Evolutionary conservation across 108 stramenopile genomes (phyloP).

Genomic region (Thalassiosira profunda): DNA sequence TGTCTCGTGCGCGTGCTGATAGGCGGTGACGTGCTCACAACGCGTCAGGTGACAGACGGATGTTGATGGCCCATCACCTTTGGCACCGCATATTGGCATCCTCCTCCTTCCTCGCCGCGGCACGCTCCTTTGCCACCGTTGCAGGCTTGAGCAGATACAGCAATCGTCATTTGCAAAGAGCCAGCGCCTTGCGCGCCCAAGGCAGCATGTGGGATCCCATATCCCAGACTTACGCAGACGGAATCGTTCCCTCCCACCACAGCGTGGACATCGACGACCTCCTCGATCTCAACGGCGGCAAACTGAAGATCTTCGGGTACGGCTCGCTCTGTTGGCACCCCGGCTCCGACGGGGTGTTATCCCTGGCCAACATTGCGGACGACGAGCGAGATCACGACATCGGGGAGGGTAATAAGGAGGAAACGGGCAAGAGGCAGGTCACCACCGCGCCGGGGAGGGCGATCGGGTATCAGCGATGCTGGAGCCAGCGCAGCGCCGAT

Average conservation of each 20-base stretch:
- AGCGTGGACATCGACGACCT: conserved; percentile 40
- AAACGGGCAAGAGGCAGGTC: conserved; percentile 19
- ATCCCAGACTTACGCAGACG: conserved; percentile 74
- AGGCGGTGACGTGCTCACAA: no score
- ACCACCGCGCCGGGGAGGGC: conserved; percentile 43
- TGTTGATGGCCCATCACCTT: no score
- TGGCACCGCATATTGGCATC: no score
- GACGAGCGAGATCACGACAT: conserved; percentile 28
- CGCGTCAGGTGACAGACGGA: no score
- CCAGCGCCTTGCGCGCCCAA: no score
- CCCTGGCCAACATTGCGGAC: conserved; percentile 31
- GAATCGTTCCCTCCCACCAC: conserved; percentile 53
- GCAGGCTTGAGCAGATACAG: no score
- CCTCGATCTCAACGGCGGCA: conserved; percentile 44
- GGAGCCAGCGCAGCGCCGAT: conserved; percentile 88
- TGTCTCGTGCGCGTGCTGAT: no score
- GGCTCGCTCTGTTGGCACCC: conserved; percentile 91
- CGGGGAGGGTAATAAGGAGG: not conserved
- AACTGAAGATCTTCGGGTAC: conserved; percentile 81
- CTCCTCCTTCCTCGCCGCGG: no score
- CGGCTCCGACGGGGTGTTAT: conserved; percentile 66
- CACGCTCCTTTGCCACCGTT: no score
- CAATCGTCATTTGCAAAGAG: no score
- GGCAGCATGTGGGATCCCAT: conserved; percentile 82
- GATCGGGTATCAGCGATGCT: conserved; percentile 76